These are phyloP conservation scores for Hygrophorus russula DNA, from an alignment of 768 basidiomycete species.

Conservation along the genomic window DNA sequence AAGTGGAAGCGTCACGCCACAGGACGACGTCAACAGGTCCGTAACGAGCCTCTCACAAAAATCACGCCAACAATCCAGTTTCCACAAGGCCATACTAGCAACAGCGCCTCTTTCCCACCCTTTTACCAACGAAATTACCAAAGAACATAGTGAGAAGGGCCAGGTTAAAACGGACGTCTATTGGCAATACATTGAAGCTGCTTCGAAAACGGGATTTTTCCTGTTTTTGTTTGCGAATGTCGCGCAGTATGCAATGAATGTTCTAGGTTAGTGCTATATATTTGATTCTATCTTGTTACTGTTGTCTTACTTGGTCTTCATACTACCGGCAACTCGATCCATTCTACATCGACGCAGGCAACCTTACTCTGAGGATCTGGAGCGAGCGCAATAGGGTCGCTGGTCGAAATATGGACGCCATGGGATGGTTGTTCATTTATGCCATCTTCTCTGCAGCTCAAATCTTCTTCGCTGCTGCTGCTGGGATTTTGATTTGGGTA, in stretches of 20 bases:
- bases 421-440: conserved; percentile 51
- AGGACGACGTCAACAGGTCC: neutral
- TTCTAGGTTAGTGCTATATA: too few relatives aligned
- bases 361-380: conserved; percentile 68
- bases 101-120: conserved; percentile 27
- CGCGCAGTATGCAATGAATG: conserved; percentile 41
- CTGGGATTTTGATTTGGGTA: conserved; percentile 64
- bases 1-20: conserved; percentile 25
- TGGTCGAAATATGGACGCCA: conserved; percentile 48
- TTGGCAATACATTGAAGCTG: conserved; percentile 64
- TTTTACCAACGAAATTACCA: conserved; percentile 36
- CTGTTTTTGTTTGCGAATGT: conserved; percentile 49
- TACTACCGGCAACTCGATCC: conserved; percentile 34
- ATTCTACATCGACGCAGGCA: conserved; percentile 43
- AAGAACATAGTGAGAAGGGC: conserved; percentile 73
- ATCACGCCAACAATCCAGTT: conserved; percentile 41
- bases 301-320: too few relatives aligned
- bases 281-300: too few relatives aligned
- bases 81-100: conserved; percentile 42
- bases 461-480: conserved; percentile 39
- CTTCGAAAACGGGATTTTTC: conserved; percentile 60
- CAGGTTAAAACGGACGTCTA: conserved; percentile 74
- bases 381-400: conserved; percentile 61
- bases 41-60: conserved; percentile 30
- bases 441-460: conserved; percentile 56